Conservation (phyloP, 176 grass and related monocot genomes). For the Pontederia crassipes region DNA sequence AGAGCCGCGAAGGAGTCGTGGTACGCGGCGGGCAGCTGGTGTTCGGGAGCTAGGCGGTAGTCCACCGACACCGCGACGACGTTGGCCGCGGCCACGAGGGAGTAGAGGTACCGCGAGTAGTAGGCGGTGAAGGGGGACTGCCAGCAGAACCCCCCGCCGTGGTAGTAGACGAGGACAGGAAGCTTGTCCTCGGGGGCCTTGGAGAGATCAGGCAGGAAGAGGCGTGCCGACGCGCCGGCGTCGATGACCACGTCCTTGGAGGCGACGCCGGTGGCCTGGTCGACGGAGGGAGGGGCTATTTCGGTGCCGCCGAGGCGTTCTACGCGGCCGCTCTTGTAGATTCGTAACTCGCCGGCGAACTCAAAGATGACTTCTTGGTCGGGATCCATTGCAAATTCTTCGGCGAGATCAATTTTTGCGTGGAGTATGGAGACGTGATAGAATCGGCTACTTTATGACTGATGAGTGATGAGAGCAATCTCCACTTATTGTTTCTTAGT, state of each 20-base stretch:
- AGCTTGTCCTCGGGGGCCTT: constrained; percentile 10
- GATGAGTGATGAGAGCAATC: no score
- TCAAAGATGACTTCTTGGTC: no score
- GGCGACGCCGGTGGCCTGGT: constrained; percentile 41
- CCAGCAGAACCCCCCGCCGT: constrained; percentile 21
- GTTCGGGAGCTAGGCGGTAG: constrained; percentile 32
- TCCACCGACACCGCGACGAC: constrained; percentile 33
- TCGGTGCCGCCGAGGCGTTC: constrained; percentile 33
- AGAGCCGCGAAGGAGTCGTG: constrained; percentile 29
- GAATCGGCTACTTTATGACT: no score
- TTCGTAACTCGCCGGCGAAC: no score
- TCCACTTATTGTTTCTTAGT: no score
- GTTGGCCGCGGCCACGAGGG: constrained; percentile 23
- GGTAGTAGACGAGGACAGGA: constrained; percentile 6
- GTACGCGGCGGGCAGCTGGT: constrained; percentile 44
- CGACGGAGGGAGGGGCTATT: constrained; percentile 24
- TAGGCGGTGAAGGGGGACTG: constrained; percentile 29
- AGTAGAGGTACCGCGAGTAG: constrained; percentile 23
- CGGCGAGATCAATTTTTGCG: no score
- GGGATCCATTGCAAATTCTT: no score
- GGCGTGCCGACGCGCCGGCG: constrained; percentile 36
- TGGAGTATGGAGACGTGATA: no score
- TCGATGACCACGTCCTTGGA: constrained; percentile 70
- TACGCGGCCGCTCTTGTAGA: constrained; percentile 48
- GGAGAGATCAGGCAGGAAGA: constrained; percentile 34